Evolutionary conservation across 108 stramenopile species (phyloP).

Genomic region (Cyclotella cryptica): DNA sequence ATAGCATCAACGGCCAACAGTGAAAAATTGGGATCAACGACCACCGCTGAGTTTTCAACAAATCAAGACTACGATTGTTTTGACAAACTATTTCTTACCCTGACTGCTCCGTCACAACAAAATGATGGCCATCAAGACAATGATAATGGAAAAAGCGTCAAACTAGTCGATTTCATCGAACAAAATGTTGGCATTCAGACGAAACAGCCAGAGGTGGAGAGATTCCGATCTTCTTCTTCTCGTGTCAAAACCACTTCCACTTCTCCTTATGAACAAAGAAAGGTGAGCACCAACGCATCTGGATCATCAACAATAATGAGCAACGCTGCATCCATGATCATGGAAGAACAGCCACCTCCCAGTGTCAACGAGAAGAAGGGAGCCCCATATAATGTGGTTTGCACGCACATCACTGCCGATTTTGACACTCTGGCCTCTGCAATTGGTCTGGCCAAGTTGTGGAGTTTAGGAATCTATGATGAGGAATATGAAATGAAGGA

Average conservation of each 20-base stretch:
- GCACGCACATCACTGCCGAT: conserved; percentile 90
- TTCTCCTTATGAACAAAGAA: neutral
- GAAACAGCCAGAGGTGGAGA: conserved; percentile 7
- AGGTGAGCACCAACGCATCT: neutral
- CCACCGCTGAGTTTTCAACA: neutral
- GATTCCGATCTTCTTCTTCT: conserved; percentile 1
- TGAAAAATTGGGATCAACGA: neutral
- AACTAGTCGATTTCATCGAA: conserved; percentile 52
- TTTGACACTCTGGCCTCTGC: conserved; percentile 86
- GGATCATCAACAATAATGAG: conserved; percentile 1
- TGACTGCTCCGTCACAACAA: neutral
- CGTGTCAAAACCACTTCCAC: neutral
- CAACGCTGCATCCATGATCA: conserved; percentile 22
- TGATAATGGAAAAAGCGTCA: conserved; percentile 1
- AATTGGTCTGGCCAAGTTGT: conserved; percentile 86
- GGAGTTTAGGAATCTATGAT: conserved; percentile 56
- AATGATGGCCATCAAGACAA: neutral
- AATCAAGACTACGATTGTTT: neutral
- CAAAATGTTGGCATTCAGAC: conserved; percentile 41
- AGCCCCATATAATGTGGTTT: conserved; percentile 77
- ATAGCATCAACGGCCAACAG: neutral
- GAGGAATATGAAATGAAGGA: conserved; percentile 32
- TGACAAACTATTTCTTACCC: neutral
- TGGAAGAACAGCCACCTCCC: conserved; percentile 55
- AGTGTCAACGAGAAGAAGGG: conserved; percentile 50